Evolutionary conservation across 164 flowering plant species (phyloP).

Genomic region (Protea cynaroides): DNA sequence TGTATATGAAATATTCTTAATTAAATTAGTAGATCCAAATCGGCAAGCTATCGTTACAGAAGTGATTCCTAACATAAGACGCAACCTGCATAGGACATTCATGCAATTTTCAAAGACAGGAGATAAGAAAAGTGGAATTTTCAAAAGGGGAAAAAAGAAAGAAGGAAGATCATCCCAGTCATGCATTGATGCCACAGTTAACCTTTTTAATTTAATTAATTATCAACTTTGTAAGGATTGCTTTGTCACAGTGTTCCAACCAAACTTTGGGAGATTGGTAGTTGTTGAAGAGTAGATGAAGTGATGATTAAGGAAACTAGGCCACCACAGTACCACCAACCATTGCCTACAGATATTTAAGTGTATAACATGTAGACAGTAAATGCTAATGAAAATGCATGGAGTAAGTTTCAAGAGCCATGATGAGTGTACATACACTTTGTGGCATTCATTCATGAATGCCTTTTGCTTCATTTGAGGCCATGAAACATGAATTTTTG

Average conservation of each 20-base stretch:
- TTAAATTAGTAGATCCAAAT: conserved; percentile 9
- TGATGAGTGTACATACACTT: conserved; percentile 14
- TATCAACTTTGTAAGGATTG: conserved; percentile 5
- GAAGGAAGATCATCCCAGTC: not conserved
- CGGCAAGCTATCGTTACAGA: not conserved
- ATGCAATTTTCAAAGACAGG: not conserved
- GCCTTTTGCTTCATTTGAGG: conserved; percentile 13
- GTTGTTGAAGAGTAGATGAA: conserved; percentile 35
- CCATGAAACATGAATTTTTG: not conserved
- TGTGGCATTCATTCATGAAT: conserved; percentile 26
- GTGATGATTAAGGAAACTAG: conserved; percentile 22
- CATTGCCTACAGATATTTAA: conserved; percentile 1
- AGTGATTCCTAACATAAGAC: no score
- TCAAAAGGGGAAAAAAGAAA: not conserved
- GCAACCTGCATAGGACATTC: no score
- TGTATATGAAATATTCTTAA: conserved; percentile 3
- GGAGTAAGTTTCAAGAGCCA: conserved; percentile 8
- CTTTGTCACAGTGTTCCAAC: conserved; percentile 2
- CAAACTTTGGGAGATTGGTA: conserved; percentile 25
- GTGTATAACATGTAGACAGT: conserved; percentile 1
- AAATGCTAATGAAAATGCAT: conserved; percentile 8
- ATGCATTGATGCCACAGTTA: conserved; percentile 12
- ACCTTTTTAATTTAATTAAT: conserved; percentile 9
- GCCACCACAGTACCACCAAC: conserved; percentile 10
- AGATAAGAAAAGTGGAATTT: conserved; percentile 8